Base-by-base conservation (phyloP, 2,329 filamentous ascomycete genomes). In the Lasiodiplodia hormozganensis region DNA sequence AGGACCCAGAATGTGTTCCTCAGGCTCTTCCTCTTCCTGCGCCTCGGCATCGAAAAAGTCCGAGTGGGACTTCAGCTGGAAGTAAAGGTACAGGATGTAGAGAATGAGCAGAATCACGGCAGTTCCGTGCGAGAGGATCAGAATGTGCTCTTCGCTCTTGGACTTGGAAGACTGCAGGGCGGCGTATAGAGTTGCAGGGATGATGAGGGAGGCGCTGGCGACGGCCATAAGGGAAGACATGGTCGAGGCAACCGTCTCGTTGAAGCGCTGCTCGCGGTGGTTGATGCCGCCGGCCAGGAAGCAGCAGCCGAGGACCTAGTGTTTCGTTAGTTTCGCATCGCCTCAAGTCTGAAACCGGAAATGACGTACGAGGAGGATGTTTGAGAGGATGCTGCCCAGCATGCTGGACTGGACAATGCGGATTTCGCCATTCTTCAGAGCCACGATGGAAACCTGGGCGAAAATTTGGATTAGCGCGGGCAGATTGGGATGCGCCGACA, bases 331-430 rank as follows among this genome's bases (percentile, higher is more conserved):
- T 89, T 88, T 70, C 85, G 84, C 69, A 93, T 82, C 86, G 93
- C 93, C 80, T 92, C 74, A 91, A 91, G 77, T 94, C 86, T 57
- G 94, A 51, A 25, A 40, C 38, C 34, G 3, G 14, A 10, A 12
- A 36, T 68, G 62, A 74, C 75, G 73, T 71, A 79, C 95, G 25
- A 98, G 88, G 8, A 98, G 86, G 72, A 97, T 90, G 80, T 98
- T 98, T 72, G 95, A 97, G 49, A 98, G 85, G 74, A 98, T 97
- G 76, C 92, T 96, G 58, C 96, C 95, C 40, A 98, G 89, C 94
- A 98, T 98, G 71, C 93, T 97, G 23, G 95, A 92, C 82, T 98
- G 96, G n/a, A 98, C 95, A 72, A 98, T 94, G 74, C 95, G 90
- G 76, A 97, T 96, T 82, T 98, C 92, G 71, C 89, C 89, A 74